Base-by-base conservation (phyloP, 495 filamentous ascomycete genomes). In the Pseudotulostoma volvatum region DNA sequence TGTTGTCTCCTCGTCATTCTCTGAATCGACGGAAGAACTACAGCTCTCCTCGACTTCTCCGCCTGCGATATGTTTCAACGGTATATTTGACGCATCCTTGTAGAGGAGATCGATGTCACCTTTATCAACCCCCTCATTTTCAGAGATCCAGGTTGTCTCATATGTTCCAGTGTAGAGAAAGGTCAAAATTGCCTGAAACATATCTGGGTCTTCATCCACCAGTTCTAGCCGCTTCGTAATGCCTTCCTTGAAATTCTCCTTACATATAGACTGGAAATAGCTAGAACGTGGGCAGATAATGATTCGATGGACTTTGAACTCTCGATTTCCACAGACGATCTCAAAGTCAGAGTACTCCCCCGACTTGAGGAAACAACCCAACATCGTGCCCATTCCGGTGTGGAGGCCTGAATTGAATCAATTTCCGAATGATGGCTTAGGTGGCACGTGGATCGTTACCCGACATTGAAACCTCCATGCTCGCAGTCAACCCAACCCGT, bases 171-270 rank as follows among this genome's bases (percentile, higher is more conserved):
- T 41, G 19, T 41, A 41, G 19, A 41, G 18, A 28, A 41, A 41
- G 15, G 39, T 41, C 39, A 41, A 18, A 7, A 41, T 34, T 15
- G 39, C 17, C 33, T 41, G 39, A n/a, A 41, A 41, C 33, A 41
- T 34, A 30, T 41, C 39, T 7, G 39, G 39, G 17, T 41, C 39
- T 21, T 41, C 39, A 15, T 41, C 39, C 5, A 41, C 39, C 1
- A 41, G 39, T 3, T 41, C 39, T 1, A 41, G 33, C 9, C 31
- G 25, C 20, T 41, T 32, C 3, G 33, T 35, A 15, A 41, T 41
- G 14, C 39, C 39, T n/a, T 41, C 39, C 4, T 41, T 41, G 39
- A 41, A 41, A 23, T 36, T 28, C 4, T 41, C 39, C 39, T 41
- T 41, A 34, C 39, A 41, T 28, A 41, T 13, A 18, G 31, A 14